Base-by-base conservation (phyloP, 148 eudicot species). In the Silene uniflora region DNA sequence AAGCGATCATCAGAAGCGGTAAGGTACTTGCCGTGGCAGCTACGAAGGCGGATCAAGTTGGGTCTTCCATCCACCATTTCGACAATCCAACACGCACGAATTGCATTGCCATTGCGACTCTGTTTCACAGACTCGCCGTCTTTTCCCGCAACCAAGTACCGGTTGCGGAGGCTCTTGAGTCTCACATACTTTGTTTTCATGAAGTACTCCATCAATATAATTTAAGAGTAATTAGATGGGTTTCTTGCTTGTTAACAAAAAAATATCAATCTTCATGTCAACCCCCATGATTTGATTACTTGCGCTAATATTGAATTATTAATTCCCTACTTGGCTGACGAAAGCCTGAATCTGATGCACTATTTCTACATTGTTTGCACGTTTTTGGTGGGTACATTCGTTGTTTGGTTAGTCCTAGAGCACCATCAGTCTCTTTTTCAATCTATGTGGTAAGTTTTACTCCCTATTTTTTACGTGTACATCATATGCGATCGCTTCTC, bases 1-100 rank as follows among this genome's bases (percentile, higher is more conserved):
- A 85, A 88, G 0, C 90, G 74, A 73, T 86, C 83, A 29, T 86
- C 84, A 24, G 91, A 81, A 62, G 96, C 90, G 0, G 89, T 84
- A 7, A 92, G 86, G 84, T 87, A 84, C 56, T 75, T 75, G 70
- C 84, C 89, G 5, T 85, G 72, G 82, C 88, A 86, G 80, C 93
- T 85, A 78, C 82, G 80, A 9, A 89, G 85, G 46, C 90, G 82
- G 69, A 91, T 80, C n/a, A 71, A 55, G 73, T 81, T 85, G 12
- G 73, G 59, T 19, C 77, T 79, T 8, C 77, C 81, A 2, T 77
- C 54, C 1, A 78, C 82, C 29, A 79, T 7, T 75, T 90, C 92
- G 0, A 90, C 90, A 0, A 63, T 27, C 95, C 95, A 90, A 24
- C 78, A 74, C 3, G 92, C 89, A 49, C 79, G 81, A 17, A 23